phyloP scores from a whole-genome alignment of 1,284 basidiomycete genomes.

The Pyrrhoderma lamaoense region DNA sequence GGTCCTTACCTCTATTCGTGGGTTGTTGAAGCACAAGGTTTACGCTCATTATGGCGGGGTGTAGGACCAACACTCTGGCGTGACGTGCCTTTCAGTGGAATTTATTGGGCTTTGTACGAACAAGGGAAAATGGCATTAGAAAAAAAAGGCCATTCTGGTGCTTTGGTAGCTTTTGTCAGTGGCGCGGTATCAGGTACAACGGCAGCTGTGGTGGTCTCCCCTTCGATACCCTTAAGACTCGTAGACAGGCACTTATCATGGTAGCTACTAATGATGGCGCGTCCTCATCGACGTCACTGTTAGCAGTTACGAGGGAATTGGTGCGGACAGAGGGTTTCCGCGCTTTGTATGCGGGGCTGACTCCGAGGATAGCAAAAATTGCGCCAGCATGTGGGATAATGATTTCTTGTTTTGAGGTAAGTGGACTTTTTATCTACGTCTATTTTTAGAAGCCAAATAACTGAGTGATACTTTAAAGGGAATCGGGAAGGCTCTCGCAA shows the following conservation, averaged over 20 bases:
- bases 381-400: conserved; percentile 98
- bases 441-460: no score
- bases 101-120: conserved; percentile 85
- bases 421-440: no score
- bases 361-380: conserved; percentile 90
- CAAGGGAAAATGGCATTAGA: conserved; percentile 50
- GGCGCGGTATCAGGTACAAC: conserved; percentile 77
- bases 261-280: conserved; percentile 35
- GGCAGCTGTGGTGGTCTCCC: conserved; percentile 87
- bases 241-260: conserved; percentile 74
- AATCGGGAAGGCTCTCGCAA: conserved; percentile 13
- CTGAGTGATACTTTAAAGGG: conserved; percentile 7
- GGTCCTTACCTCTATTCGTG: conserved; percentile 55
- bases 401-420: conserved; percentile 92
- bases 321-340: conserved; percentile 69
- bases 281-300: conserved; percentile 34
- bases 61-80: conserved; percentile 91
- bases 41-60: conserved; percentile 80
- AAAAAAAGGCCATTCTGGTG: conserved; percentile 49
- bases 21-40: conserved; percentile 58
- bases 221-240: conserved; percentile 94
- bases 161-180: conserved; percentile 72
- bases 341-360: conserved; percentile 80
- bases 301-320: conserved; percentile 64
- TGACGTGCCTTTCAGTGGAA: conserved; percentile 93